phyloP scores from a whole-genome alignment of 2,329 filamentous ascomycete genomes.

The Aspergillus transmontanensis region DNA sequence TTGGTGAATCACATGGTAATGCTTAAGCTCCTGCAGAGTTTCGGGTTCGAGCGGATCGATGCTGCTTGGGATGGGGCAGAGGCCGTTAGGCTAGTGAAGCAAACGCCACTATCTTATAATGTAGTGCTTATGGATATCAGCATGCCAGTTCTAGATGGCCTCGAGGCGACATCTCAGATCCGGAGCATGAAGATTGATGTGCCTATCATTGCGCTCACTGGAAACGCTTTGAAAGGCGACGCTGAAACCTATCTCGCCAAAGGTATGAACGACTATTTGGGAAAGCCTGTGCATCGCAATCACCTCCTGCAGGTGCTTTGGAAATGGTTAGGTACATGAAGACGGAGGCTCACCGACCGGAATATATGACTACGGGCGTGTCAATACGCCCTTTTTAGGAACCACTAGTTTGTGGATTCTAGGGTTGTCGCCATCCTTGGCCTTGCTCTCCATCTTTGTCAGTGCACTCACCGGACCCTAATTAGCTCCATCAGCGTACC shows the following conservation, averaged over 20 bases:
- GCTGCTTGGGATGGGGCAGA: slow-evolving; percentile 48
- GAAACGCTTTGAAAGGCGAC: slow-evolving; percentile 59
- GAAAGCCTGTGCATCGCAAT: slow-evolving; percentile 58
- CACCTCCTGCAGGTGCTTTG: slow-evolving; percentile 49
- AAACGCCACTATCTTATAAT: slow-evolving; percentile 46
- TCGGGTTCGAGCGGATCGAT: slow-evolving; percentile 48
- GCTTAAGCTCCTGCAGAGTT: slow-evolving; percentile 38
- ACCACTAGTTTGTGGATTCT: not conserved
- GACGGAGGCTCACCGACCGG: not conserved
- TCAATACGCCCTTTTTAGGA: not conserved
- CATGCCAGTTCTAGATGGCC: slow-evolving; percentile 52
- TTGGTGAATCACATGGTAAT: slow-evolving; percentile 47
- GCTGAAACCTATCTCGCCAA: slow-evolving; percentile 55
- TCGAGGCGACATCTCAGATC: slow-evolving; percentile 48
- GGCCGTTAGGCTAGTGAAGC: slow-evolving; percentile 46
- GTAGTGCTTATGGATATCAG: slow-evolving; percentile 52
- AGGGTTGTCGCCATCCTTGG: not conserved
- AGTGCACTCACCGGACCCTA: not conserved
- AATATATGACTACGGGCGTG: not conserved
- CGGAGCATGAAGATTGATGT: slow-evolving; percentile 41
- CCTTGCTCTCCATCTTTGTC: not conserved
- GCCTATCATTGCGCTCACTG: slow-evolving; percentile 59
- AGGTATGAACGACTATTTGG: slow-evolving; percentile 60
- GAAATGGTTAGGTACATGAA: slow-evolving; percentile 36
- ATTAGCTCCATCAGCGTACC: not conserved